Percentiles rank a stretch among this genome's conserved stretches.
Evolutionary conservation across 2,329 filamentous ascomycete genomes (phyloP).

Genomic region (Diaporthe sp.): DNA sequence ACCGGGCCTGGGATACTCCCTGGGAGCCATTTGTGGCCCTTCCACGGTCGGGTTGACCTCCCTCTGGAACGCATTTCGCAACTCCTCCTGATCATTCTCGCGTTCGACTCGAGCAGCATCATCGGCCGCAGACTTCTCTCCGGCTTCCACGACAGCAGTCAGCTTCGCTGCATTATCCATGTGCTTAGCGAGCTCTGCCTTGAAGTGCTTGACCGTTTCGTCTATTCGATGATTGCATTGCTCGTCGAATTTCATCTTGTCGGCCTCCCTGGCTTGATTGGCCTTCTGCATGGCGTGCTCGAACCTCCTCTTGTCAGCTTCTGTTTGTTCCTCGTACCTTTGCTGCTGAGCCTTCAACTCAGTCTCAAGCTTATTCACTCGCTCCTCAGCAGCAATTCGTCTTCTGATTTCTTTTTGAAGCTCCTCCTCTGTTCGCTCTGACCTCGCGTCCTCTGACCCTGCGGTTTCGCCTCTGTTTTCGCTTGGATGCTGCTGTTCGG

Average conservation of each 20-base stretch:
- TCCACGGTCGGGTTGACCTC: background rate
- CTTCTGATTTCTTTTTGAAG: background rate
- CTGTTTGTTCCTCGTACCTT: background rate
- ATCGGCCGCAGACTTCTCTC: background rate
- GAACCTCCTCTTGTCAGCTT: background rate
- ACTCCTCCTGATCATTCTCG: background rate
- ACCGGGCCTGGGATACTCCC: background rate
- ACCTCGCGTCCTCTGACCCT: background rate
- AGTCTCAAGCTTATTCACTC: background rate
- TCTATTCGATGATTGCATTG: too few relatives aligned
- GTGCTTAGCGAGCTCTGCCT: background rate
- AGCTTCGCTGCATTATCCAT: background rate
- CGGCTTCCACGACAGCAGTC: fast-evolving
- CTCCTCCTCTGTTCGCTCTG: background rate
- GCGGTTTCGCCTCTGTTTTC: background rate
- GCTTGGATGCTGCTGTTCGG: background rate
- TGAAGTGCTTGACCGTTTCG: background rate
- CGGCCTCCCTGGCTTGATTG: background rate
- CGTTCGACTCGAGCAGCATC: background rate
- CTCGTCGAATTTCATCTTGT: background rate
- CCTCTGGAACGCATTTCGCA: background rate
- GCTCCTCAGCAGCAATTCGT: background rate
- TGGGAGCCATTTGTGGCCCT: background rate
- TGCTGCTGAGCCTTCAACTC: background rate
- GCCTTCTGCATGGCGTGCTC: background rate